Percentiles rank a stretch among this genome's conserved stretches.
Evolutionary conservation across 441 rosid species (phyloP).

Genomic region (Pelargonium australe): DNA sequence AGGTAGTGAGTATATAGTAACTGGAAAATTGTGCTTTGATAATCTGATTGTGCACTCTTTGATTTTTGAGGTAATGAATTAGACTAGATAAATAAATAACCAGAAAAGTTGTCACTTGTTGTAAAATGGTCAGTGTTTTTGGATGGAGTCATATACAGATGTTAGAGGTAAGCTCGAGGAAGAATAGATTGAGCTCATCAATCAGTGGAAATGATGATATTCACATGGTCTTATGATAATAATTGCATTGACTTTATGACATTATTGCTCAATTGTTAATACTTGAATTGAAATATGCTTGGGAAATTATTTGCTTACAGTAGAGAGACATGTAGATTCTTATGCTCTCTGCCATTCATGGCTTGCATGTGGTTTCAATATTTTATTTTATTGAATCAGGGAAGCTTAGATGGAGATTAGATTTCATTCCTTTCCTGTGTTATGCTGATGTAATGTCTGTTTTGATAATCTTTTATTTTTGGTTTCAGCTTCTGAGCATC

Average conservation of each 20-base stretch:
- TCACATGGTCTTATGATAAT: neutral
- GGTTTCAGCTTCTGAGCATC: slow-evolving; percentile 80
- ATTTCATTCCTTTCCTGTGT: neutral
- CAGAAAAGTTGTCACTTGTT: neutral
- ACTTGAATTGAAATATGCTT: neutral
- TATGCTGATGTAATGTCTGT: neutral
- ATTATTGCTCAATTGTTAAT: neutral
- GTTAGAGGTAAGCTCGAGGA: neutral
- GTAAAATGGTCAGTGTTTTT: neutral
- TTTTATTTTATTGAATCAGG: neutral
- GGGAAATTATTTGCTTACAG: neutral
- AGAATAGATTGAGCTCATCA: neutral
- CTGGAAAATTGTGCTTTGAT: neutral
- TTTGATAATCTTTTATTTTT: neutral
- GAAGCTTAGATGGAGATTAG: neutral
- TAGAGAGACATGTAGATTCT: neutral
- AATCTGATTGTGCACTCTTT: neutral
- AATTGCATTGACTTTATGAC: neutral
- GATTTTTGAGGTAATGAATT: neutral
- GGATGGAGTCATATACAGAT: neutral
- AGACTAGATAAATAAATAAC: neutral
- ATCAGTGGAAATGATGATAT: neutral
- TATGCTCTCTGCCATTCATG: neutral
- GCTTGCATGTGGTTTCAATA: neutral
- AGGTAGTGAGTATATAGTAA: neutral